Percentiles rank a stretch among this genome's conserved stretches.
These are phyloP conservation scores for Rhododendron mucronatum DNA, from an alignment of 148 eudicot species.

Conservation along the genomic window DNA sequence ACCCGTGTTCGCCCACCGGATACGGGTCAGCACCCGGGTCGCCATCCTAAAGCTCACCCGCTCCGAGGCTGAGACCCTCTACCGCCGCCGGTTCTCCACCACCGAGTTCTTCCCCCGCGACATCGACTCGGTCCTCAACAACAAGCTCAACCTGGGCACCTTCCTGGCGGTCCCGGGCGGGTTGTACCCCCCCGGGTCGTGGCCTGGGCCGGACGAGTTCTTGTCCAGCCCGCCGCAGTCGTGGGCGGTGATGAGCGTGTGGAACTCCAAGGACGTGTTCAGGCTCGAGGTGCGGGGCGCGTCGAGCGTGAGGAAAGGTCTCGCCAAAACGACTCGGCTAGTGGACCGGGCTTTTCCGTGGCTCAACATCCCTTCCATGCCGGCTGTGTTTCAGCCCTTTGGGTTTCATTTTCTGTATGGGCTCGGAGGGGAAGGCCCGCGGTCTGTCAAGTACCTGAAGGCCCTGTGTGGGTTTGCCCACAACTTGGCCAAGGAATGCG, in stretches of 20 bases:
- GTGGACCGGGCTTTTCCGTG: constrained; percentile 79
- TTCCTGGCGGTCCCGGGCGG: constrained; percentile 53
- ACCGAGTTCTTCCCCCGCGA: constrained; percentile 85
- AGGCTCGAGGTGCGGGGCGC: constrained; percentile 69
- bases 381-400: constrained; percentile 69
- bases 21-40: constrained; percentile 27
- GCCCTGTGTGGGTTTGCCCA: constrained; percentile 64
- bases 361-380: constrained; percentile 59
- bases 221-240: constrained; percentile 50
- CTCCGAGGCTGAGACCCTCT: constrained; percentile 60
- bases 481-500: constrained; percentile 56
- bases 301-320: constrained; percentile 43
- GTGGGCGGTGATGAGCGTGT: constrained; percentile 75
- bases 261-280: constrained; percentile 69
- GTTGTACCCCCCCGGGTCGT: constrained; percentile 14
- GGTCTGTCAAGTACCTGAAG: constrained; percentile 24
- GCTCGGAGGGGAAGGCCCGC: constrained; percentile 82
- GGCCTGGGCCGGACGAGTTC: constrained; percentile 37
- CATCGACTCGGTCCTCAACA: constrained; percentile 58
- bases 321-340: constrained; percentile 53
- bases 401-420: constrained; percentile 86
- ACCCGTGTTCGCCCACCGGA: constrained; percentile 73
- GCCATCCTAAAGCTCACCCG: constrained; percentile 40
- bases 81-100: constrained; percentile 63
- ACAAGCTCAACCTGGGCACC: constrained; percentile 60